A percentile compares a stretch with the other conserved stretches of the same genome.
Conservation (phyloP, 371 early-diverging fungal genomes). For the Mortierella sp. region DNA sequence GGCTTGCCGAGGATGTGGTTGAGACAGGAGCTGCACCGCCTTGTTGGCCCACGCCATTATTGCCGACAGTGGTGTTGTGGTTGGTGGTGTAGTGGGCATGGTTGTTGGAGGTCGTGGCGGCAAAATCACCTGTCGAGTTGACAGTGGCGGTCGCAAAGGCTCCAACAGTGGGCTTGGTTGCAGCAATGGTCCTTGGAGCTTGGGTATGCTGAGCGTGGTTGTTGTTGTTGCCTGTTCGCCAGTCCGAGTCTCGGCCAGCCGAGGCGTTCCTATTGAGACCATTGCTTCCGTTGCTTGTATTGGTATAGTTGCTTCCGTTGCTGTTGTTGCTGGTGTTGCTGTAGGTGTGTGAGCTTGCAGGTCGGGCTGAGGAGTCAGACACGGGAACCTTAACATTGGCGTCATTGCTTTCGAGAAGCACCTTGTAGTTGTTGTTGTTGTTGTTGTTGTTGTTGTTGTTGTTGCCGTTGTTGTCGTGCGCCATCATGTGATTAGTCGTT, state of each 20-base stretch:
- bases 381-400: constrained; percentile 34
- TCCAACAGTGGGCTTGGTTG: constrained; percentile 36
- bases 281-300: background rate
- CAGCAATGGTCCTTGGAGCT: constrained; percentile 36
- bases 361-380: constrained; percentile 1
- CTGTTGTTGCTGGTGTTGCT: constrained; percentile 4
- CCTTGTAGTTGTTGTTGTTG: constrained; percentile 32
- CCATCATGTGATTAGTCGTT: constrained; percentile 10
- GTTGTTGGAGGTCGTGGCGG: background rate
- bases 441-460: no score
- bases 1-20: constrained; percentile 43
- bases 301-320: constrained; percentile 8
- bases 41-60: background rate
- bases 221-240: constrained; percentile 7
- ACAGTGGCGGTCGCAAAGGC: constrained; percentile 24
- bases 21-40: constrained; percentile 13
- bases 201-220: constrained; percentile 12
- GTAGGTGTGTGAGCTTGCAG: constrained; percentile 12
- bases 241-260: constrained; percentile 3
- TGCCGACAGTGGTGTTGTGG: background rate
- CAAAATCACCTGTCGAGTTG: constrained; percentile 6
- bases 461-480: background rate
- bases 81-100: constrained; percentile 1
- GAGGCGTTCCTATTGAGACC: constrained; percentile 9
- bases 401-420: constrained; percentile 22